Conservation (phyloP, 2,329 filamentous ascomycete genomes). For the Penicillium sp. region DNA sequence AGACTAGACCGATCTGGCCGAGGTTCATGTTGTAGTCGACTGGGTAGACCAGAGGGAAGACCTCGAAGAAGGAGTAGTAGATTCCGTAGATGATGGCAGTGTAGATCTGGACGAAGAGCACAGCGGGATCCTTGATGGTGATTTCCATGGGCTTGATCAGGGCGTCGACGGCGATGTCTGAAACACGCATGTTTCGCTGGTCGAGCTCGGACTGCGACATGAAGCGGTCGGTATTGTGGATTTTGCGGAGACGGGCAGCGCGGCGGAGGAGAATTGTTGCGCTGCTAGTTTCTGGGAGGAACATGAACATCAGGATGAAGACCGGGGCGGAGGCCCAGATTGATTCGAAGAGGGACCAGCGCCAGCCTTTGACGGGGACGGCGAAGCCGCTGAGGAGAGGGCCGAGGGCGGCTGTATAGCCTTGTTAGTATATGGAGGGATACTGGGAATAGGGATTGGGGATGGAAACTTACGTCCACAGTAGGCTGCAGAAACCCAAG, state of each 20-base stretch:
- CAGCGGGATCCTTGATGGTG: conserved; percentile 60
- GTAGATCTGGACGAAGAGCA: conserved; percentile 63
- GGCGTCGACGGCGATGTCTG: conserved; percentile 18
- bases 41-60: conserved; percentile 63
- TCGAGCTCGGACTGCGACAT: conserved; percentile 64
- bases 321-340: conserved; percentile 60
- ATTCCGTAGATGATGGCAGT: conserved; percentile 57
- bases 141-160: conserved; percentile 54
- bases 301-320: conserved; percentile 59
- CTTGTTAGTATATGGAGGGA: background rate
- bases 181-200: conserved; percentile 36
- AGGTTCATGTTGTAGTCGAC: conserved; percentile 59
- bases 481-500: conserved; percentile 53
- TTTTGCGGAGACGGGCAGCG: conserved; percentile 58
- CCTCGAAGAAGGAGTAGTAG: conserved; percentile 60
- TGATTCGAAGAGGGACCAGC: conserved; percentile 59
- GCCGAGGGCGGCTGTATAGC: conserved; percentile 51
- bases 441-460: background rate
- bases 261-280: conserved; percentile 62
- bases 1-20: conserved; percentile 59
- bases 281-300: conserved; percentile 63
- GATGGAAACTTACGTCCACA: conserved; percentile 37
- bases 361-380: conserved; percentile 53
- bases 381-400: conserved; percentile 62
- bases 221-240: conserved; percentile 57